A percentile compares a stretch with the other conserved stretches of the same genome.
Evolutionary conservation across 2,329 filamentous ascomycete species (phyloP).

Genomic region (Xylariaceae sp.): DNA sequence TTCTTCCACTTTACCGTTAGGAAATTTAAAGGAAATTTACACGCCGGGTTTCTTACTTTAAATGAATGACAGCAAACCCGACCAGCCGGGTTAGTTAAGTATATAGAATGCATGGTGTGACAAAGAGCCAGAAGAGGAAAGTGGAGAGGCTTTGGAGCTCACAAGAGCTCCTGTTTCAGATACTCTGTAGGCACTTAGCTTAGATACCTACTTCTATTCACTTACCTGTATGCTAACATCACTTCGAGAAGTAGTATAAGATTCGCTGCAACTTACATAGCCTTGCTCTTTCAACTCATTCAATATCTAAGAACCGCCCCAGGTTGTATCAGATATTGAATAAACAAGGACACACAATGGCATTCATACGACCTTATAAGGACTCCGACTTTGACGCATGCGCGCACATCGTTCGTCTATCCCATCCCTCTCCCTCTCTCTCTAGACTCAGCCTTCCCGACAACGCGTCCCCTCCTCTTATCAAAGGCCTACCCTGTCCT

Average conservation of each 20-base stretch:
- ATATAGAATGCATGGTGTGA: too few relatives aligned
- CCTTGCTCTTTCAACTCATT: not conserved
- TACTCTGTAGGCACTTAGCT: too few relatives aligned
- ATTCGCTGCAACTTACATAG: not conserved
- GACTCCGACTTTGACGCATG: slow-evolving; percentile 49
- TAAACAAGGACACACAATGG: slow-evolving; percentile 43
- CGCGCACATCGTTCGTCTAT: slow-evolving; percentile 48
- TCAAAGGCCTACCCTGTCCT: too few relatives aligned
- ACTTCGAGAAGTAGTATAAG: not conserved
- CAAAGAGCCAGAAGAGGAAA: slow-evolving; percentile 24
- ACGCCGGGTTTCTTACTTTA: too few relatives aligned
- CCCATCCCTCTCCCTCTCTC: not conserved
- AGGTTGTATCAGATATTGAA: too few relatives aligned
- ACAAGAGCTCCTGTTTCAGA: not conserved
- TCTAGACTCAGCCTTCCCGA: not conserved
- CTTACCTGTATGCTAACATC: not conserved
- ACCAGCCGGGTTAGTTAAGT: too few relatives aligned
- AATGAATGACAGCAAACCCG: too few relatives aligned
- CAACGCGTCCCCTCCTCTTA: not conserved
- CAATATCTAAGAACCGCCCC: too few relatives aligned
- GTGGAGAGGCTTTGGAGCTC: slow-evolving; percentile 19
- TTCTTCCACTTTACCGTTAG: too few relatives aligned
- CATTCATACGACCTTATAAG: slow-evolving; percentile 53
- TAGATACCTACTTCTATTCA: too few relatives aligned
- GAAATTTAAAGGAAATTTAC: too few relatives aligned